Evolutionary conservation across 2,329 filamentous ascomycete genomes (phyloP).

Genomic region (Claviceps africana): DNA sequence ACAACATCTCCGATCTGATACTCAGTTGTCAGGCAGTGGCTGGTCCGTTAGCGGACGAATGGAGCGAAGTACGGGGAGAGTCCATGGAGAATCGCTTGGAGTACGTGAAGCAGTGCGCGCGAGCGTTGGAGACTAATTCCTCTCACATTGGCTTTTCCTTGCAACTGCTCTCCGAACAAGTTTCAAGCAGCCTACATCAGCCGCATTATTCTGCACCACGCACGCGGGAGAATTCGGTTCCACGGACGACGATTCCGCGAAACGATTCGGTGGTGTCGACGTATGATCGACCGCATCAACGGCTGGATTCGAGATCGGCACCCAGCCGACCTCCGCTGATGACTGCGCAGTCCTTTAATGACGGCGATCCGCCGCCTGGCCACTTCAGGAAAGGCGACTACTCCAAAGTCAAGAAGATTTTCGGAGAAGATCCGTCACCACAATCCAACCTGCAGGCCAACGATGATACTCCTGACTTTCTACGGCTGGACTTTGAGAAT

Average conservation of each 20-base stretch:
- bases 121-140: constrained; percentile 73
- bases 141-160: constrained; percentile 80
- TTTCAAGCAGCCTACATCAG: constrained; percentile 40
- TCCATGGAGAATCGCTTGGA: constrained; percentile 76
- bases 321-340: constrained; percentile 32
- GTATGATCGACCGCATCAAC: constrained; percentile 40
- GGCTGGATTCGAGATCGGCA: constrained; percentile 39
- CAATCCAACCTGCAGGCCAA: constrained; percentile 31
- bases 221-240: constrained; percentile 30
- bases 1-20: constrained; percentile 80
- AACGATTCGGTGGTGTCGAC: constrained; percentile 41
- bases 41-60: constrained; percentile 83
- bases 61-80: constrained; percentile 83
- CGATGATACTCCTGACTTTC: constrained; percentile 71
- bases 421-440: constrained; percentile 49
- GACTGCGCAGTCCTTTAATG: constrained; percentile 49
- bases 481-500: constrained; percentile 74
- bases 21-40: constrained; percentile 83
- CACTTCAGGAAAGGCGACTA: constrained; percentile 45
- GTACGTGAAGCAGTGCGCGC: constrained; percentile 61
- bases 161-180: constrained; percentile 72
- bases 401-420: constrained; percentile 51
- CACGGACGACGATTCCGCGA: constrained; percentile 40
- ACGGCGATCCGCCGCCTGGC: constrained; percentile 38
- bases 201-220: constrained; percentile 21